phyloP scores from a whole-genome alignment of 129 eudicot species.

The Dittrichia graveolens region DNA sequence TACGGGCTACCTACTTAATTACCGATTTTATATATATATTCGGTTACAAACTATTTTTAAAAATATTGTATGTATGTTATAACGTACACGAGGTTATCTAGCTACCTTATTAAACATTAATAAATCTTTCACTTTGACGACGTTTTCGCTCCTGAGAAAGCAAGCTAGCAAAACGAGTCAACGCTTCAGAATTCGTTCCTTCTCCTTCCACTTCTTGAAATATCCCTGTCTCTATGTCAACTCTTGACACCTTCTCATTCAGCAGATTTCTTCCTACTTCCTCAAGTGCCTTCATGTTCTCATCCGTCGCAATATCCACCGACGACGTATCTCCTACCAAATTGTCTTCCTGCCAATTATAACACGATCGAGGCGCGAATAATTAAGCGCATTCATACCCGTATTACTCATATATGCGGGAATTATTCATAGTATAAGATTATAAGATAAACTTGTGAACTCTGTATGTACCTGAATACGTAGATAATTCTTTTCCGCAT shows the following conservation, averaged over 20 bases:
- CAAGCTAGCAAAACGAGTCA: constrained; percentile 54
- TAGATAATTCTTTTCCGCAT: constrained; percentile 55
- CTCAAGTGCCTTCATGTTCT: constrained; percentile 52
- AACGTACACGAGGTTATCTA: no score
- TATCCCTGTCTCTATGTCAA: constrained; percentile 69
- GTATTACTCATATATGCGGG: no score
- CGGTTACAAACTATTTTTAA: no score
- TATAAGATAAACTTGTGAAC: no score
- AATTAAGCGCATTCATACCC: background rate
- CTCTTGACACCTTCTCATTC: constrained; percentile 57
- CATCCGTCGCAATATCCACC: constrained; percentile 50
- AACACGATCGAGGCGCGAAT: no score
- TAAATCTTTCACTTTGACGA: constrained; percentile 15
- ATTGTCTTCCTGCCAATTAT: constrained; percentile 44
- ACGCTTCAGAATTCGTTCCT: constrained; percentile 73
- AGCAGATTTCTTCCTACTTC: constrained; percentile 49
- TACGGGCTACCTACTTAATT: no score
- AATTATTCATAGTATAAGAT: no score
- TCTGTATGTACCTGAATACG: constrained; percentile 62
- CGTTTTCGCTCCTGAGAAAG: constrained; percentile 56
- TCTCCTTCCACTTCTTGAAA: constrained; percentile 55
- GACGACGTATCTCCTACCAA: constrained; percentile 66
- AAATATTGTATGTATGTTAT: no score
- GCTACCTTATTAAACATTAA: no score
- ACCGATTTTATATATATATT: no score